A percentile compares a stretch with the other conserved stretches of the same genome.
Conservation (phyloP, 257 asterid species). For the Datura wrightii region DNA sequence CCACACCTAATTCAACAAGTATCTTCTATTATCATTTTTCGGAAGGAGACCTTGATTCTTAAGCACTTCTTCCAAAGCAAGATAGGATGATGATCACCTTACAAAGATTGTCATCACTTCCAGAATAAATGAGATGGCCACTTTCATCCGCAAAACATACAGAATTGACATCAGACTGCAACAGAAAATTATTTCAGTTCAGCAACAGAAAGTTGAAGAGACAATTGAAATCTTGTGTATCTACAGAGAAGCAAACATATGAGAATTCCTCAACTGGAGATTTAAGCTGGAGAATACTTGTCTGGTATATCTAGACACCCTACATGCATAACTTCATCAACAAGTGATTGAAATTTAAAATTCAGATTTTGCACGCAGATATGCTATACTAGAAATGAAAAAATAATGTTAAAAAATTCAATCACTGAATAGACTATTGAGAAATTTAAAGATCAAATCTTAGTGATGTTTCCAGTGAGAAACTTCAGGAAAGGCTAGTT, state of each 20-base stretch:
- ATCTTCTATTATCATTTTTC: not conserved
- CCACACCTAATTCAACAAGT: not conserved
- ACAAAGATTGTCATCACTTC: constrained; percentile 85
- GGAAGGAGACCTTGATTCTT: constrained; percentile 12
- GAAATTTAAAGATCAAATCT: not conserved
- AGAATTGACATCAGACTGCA: constrained; percentile 90
- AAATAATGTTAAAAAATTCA: not conserved
- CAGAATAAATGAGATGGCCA: constrained; percentile 87
- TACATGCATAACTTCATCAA: not conserved
- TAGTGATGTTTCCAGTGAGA: not conserved
- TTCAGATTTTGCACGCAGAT: not conserved
- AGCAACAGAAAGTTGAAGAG: constrained; percentile 13
- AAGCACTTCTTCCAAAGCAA: constrained; percentile 23
- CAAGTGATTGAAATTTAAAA: not conserved
- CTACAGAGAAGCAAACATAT: not conserved
- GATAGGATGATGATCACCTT: constrained; percentile 56
- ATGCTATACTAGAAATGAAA: not conserved
- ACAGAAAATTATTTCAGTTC: constrained; percentile 28
- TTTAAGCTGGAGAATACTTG: not conserved
- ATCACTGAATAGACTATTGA: not conserved
- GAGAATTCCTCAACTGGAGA: constrained; percentile 1
- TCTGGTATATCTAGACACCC: not conserved
- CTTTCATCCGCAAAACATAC: constrained; percentile 97
- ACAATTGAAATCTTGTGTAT: not conserved
- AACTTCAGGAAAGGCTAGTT: not conserved